Evolutionary conservation across 768 basidiomycete genomes (phyloP), one percentile per base, ranked within the genome.

Genomic region (Lentinula raphanica): DNA sequence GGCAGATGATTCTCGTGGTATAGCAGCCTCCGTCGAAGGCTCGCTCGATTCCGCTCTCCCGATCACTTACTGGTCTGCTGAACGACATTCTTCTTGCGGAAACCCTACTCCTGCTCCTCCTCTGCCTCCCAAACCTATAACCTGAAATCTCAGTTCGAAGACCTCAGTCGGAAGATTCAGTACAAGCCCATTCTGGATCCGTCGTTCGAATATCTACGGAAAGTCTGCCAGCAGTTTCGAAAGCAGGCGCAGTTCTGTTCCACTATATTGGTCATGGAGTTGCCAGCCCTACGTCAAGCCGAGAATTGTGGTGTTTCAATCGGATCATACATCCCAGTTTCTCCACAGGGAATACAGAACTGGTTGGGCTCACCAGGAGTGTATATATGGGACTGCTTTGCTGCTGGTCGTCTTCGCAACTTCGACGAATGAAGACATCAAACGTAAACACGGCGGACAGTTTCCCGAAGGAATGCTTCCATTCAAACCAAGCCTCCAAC

Each of bases 251-350:
- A 2, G 87, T 93, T 6, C 76, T 98, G 28, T 96, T 98, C 72
- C 93, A 98, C 72, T 99, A 98, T 74, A 99, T 98, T 62, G 97
- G 97, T 2, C 97, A 98, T 62, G 97, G 97, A 23, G 97, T 99
- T 21, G 95, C 96, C 2, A 95, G 92, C 66, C 97, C 97, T 11
- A 98, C 97, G 0, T 79, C 90, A 0, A 94, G 92, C 62, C 92
- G 97, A 23, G 97, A 99, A 72, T 80, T 99, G 54, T 99, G 97
- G 97, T 95, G 97, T 57, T 99, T 99, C 77, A 98, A 99, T 72
- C 81, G 87, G 66, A 99, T 90, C 85, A 63, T 98, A 98, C 71
- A 98, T 98, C 59, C 97, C 97, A 0, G 90, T 98, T 12, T 94
- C 93, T 17, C 77, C 98, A 40, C 88, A 88, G 70, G 97, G 98